Conservation (phyloP, 164 flowering plant species). For the Umbellularia californica region DNA sequence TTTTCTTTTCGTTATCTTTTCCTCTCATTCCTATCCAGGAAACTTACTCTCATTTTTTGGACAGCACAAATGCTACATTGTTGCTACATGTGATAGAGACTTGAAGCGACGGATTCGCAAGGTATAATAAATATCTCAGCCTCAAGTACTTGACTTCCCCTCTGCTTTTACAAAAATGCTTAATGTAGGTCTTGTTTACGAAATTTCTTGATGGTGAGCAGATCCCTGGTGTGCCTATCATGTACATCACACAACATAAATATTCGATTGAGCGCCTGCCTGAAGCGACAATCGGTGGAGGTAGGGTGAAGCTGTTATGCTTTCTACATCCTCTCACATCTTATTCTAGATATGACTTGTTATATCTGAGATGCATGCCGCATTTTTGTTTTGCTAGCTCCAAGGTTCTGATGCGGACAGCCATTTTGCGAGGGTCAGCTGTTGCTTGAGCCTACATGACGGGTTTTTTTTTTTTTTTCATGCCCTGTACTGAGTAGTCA, state of each 20-base stretch:
- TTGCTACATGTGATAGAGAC: constrained; percentile 97
- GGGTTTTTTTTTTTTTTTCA: no score
- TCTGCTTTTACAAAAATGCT: neutral
- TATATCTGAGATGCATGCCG: neutral
- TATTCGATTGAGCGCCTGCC: constrained; percentile 95
- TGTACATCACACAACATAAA: constrained; percentile 81
- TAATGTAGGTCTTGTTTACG: neutral
- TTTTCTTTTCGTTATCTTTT: no score
- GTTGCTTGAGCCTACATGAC: neutral
- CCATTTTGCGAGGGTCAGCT: neutral
- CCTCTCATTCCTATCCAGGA: neutral
- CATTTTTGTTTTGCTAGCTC: constrained; percentile 45
- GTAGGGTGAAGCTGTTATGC: constrained; percentile 22
- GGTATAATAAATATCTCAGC: constrained; percentile 35
- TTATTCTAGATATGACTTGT: neutral
- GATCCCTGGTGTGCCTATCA: constrained; percentile 97
- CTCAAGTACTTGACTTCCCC: neutral
- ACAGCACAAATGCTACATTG: constrained; percentile 94
- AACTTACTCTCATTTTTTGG: constrained; percentile 4
- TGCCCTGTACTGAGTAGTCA: no score
- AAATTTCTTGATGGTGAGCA: constrained; percentile 20
- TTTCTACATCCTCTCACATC: neutral
- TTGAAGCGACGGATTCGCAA: constrained; percentile 91
- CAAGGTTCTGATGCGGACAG: constrained; percentile 40
- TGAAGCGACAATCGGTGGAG: constrained; percentile 98